A percentile compares a stretch with the other conserved stretches of the same genome.
Conservation (phyloP, 805 yeast species). For the Yarrowia sp. region DNA sequence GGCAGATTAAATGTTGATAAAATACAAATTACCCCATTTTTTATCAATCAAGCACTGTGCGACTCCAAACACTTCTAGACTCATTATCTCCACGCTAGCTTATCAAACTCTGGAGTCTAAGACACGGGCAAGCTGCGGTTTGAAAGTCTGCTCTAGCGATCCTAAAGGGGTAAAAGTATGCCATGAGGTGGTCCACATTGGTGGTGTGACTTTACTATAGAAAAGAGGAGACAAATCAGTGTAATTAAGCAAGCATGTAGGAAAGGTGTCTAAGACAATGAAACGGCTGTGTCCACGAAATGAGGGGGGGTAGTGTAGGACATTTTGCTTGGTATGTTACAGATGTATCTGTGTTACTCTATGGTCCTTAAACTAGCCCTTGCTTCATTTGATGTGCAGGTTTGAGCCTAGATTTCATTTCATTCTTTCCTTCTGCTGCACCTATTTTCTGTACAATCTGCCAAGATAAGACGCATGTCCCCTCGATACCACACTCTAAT, state of each 20-base stretch:
- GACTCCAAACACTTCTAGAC: not conserved
- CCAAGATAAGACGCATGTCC: conserved; percentile 9
- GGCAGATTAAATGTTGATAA: no score
- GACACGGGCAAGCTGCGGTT: not conserved
- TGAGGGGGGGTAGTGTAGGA: no score
- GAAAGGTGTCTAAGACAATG: no score
- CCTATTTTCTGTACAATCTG: not conserved
- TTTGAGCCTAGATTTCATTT: not conserved
- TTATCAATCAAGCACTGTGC: not conserved
- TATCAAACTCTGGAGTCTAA: conserved; percentile 11
- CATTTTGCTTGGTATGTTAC: no score
- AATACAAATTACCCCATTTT: no score
- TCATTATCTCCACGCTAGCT: conserved; percentile 11
- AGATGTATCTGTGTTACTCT: no score
- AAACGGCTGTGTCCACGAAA: no score
- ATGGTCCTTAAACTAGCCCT: no score
- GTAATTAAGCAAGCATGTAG: no score
- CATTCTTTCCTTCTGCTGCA: not conserved
- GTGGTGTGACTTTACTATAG: not conserved
- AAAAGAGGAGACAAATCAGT: no score
- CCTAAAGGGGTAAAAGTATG: conserved; percentile 6
- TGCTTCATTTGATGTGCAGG: no score
- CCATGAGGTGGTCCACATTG: not conserved
- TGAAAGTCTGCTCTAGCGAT: not conserved
- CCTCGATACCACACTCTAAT: conserved; percentile 4